Conservation (phyloP, 1,284 basidiomycete species). For the Ustilago loliicola region DNA sequence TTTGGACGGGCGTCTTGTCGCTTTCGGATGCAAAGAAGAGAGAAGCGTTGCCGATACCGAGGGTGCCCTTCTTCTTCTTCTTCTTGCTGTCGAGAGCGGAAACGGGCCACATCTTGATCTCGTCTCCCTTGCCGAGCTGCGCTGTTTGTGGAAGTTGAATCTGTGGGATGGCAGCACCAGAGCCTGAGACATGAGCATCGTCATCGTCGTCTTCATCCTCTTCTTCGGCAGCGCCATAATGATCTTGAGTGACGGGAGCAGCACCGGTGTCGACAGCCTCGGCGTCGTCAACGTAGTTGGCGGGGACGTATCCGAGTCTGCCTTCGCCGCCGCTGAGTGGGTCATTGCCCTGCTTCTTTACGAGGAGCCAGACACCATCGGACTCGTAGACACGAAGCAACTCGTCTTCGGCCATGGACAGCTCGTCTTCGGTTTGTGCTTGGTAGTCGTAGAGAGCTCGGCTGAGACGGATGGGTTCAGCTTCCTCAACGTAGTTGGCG, state of each 20-base stretch:
- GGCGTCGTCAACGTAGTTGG: slow-evolving; percentile 69
- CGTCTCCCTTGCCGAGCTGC: slow-evolving; percentile 59
- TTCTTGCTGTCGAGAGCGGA: slow-evolving; percentile 66
- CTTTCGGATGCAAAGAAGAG: slow-evolving; percentile 69
- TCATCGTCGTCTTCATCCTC: slow-evolving; percentile 55
- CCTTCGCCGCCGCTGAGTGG: slow-evolving; percentile 57
- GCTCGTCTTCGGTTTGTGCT: slow-evolving; percentile 67
- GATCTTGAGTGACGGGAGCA: slow-evolving; percentile 47
- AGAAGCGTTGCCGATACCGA: slow-evolving; percentile 67
- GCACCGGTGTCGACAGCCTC: slow-evolving; percentile 58
- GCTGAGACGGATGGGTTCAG: slow-evolving; percentile 64
- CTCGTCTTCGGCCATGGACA: slow-evolving; percentile 65
- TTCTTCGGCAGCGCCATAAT: slow-evolving; percentile 39
- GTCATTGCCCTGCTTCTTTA: slow-evolving; percentile 64
- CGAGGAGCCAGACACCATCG: slow-evolving; percentile 66
- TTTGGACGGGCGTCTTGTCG: slow-evolving; percentile 68
- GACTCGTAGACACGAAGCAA: slow-evolving; percentile 64
- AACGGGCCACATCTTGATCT: slow-evolving; percentile 70
- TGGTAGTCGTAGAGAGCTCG: slow-evolving; percentile 67
- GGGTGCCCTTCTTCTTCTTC: slow-evolving; percentile 68
- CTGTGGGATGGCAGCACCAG: slow-evolving; percentile 48
- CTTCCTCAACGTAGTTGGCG: slow-evolving; percentile 68
- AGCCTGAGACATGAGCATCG: slow-evolving; percentile 24
- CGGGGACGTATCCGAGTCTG: slow-evolving; percentile 64
- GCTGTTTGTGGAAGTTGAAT: slow-evolving; percentile 49